phyloP scores from a whole-genome alignment of 208 protist species.

The Crithidia mellificae region DNA sequence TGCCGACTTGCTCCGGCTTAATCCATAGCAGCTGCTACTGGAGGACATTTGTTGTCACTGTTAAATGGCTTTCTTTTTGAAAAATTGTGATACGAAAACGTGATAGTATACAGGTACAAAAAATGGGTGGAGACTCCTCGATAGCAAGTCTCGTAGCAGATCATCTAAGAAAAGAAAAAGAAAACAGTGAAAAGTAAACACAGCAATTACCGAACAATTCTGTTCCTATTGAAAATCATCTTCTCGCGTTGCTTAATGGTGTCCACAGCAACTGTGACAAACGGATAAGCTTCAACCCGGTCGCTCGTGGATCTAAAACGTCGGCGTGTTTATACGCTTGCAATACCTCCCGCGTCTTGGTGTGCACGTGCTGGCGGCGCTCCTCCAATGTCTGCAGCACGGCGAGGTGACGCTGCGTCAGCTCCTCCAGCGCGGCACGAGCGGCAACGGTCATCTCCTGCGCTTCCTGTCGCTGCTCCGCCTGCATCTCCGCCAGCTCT shows the following conservation, averaged over 20 bases:
- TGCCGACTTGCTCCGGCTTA: too few species aligned
- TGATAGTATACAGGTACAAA: not conserved
- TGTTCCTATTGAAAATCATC: too few species aligned
- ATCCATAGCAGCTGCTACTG: too few species aligned
- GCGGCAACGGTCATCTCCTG: slow-evolving; percentile 25
- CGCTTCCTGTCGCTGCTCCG: slow-evolving; percentile 13
- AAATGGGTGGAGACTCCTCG: not conserved
- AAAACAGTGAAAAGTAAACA: too few species aligned
- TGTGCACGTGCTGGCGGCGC: slow-evolving; percentile 11
- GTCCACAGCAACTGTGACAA: slow-evolving; percentile 22
- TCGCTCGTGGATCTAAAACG: slow-evolving; percentile 22
- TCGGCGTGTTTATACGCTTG: slow-evolving; percentile 18
- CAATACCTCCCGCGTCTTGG: slow-evolving; percentile 12
- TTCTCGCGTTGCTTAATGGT: not conserved
- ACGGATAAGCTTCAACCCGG: slow-evolving; percentile 22
- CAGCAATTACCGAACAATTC: too few species aligned
- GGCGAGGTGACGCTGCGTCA: slow-evolving; percentile 31
- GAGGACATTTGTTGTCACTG: not conserved
- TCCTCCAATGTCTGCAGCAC: slow-evolving; percentile 28
- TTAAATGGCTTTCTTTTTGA: too few species aligned
- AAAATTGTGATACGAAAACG: too few species aligned
- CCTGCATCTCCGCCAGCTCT: slow-evolving; percentile 14
- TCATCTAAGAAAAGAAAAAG: not conserved
- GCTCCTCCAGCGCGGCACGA: slow-evolving; percentile 30
- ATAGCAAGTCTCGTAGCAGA: not conserved